Evolutionary conservation across 805 yeast genomes (phyloP), one percentile per base, ranked within the genome.

Genomic region (Ogataea saltuana): DNA sequence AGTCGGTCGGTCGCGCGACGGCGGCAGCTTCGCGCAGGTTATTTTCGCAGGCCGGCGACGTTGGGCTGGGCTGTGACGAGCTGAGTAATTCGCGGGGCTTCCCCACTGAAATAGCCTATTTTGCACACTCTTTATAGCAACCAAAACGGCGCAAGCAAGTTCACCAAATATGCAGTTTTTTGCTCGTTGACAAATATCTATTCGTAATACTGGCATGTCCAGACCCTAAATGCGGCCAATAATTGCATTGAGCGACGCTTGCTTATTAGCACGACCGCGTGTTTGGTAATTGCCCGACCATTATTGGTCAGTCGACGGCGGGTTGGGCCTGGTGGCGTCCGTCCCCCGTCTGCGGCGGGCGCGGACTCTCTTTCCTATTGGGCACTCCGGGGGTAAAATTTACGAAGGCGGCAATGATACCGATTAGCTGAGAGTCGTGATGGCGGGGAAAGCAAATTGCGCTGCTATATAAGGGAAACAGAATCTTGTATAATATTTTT

Each of bases 281-380:
- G n/a, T 11, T 25, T 25, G 28, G n/a, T 6, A 25, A 6, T 25
- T 25, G 28, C 28, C n/a, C 12, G 13, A 10, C 4, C 12, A 13
- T 10, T 13, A 25, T 25, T 25, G 28, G 28, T 13, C n/a, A n/a
- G n/a, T n/a, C 25, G 25, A 10, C 25, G 25, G 25, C 25, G 25
- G 25, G 25, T 22, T 10, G 6, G n/a, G 13, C n/a, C 28, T 25
- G 6, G 28, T 13, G 28, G 28, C n/a, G 6, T 13, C 12, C 28
- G 6, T 12, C 28, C 13, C 13, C 13, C 28, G 13, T 10, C 28
- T 25, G 28, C 28, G 28, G 28, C 28, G 13, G 28, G n/a, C 29
- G 38, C 38, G 38, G 30, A 34, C 38, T 23, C 27, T 34, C 38
- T 25, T 34, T 34, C 38, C 38, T 34, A 34, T 34, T 34, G 16